Conservation (phyloP, 306 rosid genomes). For the Trifolium repens region DNA sequence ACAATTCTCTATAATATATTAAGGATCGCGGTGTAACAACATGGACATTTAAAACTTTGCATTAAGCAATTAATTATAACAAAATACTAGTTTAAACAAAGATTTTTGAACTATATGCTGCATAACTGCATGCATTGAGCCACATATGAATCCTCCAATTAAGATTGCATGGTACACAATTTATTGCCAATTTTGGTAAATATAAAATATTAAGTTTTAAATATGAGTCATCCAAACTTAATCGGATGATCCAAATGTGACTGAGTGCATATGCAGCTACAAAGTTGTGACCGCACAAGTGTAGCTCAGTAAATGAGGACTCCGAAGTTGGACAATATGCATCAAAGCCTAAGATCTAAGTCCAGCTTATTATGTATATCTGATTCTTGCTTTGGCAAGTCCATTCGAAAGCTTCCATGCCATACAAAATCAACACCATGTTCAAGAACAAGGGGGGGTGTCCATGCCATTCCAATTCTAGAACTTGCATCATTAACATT, state of each 20-base stretch:
- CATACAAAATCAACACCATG: conserved; percentile 48
- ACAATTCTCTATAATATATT: not conserved
- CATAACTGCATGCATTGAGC: too few relatives aligned
- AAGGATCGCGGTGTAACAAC: not conserved
- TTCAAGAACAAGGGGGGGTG: conserved; percentile 58
- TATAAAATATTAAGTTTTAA: too few relatives aligned
- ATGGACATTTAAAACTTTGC: not conserved
- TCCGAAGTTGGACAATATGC: not conserved
- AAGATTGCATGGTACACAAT: too few relatives aligned
- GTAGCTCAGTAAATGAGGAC: not conserved
- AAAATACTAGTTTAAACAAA: not conserved
- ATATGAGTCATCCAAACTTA: too few relatives aligned
- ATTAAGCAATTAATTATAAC: not conserved
- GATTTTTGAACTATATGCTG: too few relatives aligned
- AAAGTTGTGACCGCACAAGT: too few relatives aligned
- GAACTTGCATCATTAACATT: conserved; percentile 1
- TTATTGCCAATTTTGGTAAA: too few relatives aligned
- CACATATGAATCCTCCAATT: too few relatives aligned
- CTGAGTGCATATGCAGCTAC: too few relatives aligned
- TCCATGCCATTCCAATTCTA: conserved; percentile 46
- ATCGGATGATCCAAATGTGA: too few relatives aligned
- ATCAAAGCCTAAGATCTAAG: conserved; percentile 65
- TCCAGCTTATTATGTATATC: conserved; percentile 58
- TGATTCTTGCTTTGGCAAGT: conserved; percentile 46
- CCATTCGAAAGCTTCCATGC: conserved; percentile 65